Percentiles rank a stretch among this genome's conserved stretches.
These are phyloP conservation scores for Penicillium sp. DNA, from an alignment of 2,329 filamentous ascomycete genomes.

Conservation along the genomic window DNA sequence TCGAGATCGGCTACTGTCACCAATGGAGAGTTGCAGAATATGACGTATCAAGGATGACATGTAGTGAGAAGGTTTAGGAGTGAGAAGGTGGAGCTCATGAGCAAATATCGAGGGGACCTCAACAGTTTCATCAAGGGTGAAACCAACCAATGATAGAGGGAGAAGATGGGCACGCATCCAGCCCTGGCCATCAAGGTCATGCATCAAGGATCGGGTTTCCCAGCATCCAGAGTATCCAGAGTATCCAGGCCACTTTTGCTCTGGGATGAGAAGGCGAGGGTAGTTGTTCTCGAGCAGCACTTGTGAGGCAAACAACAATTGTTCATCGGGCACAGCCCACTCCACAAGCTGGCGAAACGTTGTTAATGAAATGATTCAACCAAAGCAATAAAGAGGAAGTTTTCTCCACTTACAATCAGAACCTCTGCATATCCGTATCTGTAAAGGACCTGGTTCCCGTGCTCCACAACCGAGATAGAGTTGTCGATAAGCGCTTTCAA, in stretches of 20 bases:
- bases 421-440: neutral
- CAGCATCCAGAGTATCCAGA: neutral
- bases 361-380: neutral
- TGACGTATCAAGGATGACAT: neutral
- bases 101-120: neutral
- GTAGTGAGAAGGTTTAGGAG: neutral
- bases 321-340: neutral
- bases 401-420: neutral
- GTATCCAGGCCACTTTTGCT: too few species aligned
- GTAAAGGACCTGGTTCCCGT: neutral
- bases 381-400: too few species aligned
- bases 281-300: neutral
- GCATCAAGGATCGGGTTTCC: neutral
- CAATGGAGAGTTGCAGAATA: neutral
- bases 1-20: fast-evolving
- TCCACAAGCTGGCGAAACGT: neutral
- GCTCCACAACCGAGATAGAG: neutral
- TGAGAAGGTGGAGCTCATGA: neutral
- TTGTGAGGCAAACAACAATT: neutral
- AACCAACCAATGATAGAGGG: neutral
- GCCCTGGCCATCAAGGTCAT: neutral
- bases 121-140: neutral
- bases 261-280: neutral
- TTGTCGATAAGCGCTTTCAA: neutral
- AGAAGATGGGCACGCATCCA: neutral